Percentiles rank a stretch among this genome's conserved stretches.
phyloP scores from a whole-genome alignment of 2,329 filamentous ascomycete species.

The Cyphellophora attinorum region DNA sequence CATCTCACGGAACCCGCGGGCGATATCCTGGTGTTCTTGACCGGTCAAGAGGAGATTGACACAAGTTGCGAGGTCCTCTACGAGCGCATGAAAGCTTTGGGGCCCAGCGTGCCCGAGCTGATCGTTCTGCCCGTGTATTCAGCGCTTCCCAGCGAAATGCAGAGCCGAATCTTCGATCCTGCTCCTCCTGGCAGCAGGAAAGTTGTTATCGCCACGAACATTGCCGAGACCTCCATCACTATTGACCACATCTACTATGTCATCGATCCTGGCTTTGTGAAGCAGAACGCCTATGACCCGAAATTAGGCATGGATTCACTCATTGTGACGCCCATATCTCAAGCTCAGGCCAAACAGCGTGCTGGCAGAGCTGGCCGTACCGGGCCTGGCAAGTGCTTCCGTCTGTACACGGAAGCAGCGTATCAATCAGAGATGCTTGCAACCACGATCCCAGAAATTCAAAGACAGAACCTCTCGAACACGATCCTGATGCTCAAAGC shows the following conservation, averaged over 20 bases:
- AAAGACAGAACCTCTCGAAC: conserved; percentile 81
- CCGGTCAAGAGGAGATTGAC: conserved; percentile 96
- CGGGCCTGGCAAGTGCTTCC: conserved; percentile 90
- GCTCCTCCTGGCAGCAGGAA: conserved; percentile 78
- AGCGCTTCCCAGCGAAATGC: conserved; percentile 83
- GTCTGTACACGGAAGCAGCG: conserved; percentile 87
- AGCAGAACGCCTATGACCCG: conserved; percentile 93
- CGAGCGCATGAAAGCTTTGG: conserved; percentile 92
- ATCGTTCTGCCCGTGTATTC: conserved; percentile 95
- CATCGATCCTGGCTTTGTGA: conserved; percentile 92
- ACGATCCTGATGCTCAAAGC: conserved; percentile 98
- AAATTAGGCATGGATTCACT: conserved; percentile 97
- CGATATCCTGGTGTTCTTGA: conserved; percentile 94
- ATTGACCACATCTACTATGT: conserved; percentile 98
- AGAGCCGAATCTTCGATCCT: conserved; percentile 88
- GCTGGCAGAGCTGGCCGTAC: conserved; percentile 89
- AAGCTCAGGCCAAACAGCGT: conserved; percentile 91
- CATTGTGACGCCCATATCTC: conserved; percentile 90
- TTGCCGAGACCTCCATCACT: conserved; percentile 94
- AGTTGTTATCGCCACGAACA: conserved; percentile 96
- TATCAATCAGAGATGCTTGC: conserved; percentile 97
- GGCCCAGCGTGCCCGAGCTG: conserved; percentile 80
- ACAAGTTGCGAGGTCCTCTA: conserved; percentile 85
- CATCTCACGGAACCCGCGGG: conserved; percentile 85
- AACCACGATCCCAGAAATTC: conserved; percentile 92